These are phyloP conservation scores for Arabidopsis arenosa DNA, from an alignment of 345 rosid genomes.

Conservation along the genomic window DNA sequence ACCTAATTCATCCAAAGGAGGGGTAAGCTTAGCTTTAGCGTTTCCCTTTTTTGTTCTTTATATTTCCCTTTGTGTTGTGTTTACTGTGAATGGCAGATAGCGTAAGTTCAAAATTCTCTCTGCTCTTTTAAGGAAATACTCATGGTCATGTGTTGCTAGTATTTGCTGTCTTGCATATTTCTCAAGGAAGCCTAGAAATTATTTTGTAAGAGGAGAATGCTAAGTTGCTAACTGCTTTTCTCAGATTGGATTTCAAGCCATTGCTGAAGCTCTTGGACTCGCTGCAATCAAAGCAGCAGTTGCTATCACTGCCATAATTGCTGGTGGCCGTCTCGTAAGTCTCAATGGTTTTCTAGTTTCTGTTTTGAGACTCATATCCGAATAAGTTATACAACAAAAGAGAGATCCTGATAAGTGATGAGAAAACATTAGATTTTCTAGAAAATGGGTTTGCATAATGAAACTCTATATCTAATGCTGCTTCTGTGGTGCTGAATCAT, in stretches of 20 bases:
- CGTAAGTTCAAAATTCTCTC: constrained; percentile 1
- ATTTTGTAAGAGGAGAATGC: constrained; percentile 8
- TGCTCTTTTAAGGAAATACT: constrained; percentile 15
- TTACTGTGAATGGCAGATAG: not conserved
- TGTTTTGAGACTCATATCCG: constrained; percentile 21
- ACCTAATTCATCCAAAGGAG: constrained; percentile 99
- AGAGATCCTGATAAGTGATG: not conserved
- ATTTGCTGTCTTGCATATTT: constrained; percentile 6
- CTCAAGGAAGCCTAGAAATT: constrained; percentile 12
- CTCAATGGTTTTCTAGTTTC: constrained; percentile 27
- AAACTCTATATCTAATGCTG: constrained; percentile 13
- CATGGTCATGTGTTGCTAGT: constrained; percentile 8
- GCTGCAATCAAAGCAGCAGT: constrained; percentile 95
- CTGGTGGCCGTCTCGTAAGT: constrained; percentile 96
- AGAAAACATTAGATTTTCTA: constrained; percentile 20
- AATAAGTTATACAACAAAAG: constrained; percentile 15
- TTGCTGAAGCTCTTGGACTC: constrained; percentile 97
- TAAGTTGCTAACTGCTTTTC: constrained; percentile 45
- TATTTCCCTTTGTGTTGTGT: constrained; percentile 1
- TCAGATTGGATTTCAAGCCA: constrained; percentile 96
- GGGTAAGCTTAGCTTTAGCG: constrained; percentile 62
- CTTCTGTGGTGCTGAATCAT: not conserved
- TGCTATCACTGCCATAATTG: constrained; percentile 96
- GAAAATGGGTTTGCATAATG: constrained; percentile 22
- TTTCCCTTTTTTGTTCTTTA: constrained; percentile 8